Base-by-base conservation (phyloP, 2,329 filamentous ascomycete genomes). In the Decorospora gaudefroyi region DNA sequence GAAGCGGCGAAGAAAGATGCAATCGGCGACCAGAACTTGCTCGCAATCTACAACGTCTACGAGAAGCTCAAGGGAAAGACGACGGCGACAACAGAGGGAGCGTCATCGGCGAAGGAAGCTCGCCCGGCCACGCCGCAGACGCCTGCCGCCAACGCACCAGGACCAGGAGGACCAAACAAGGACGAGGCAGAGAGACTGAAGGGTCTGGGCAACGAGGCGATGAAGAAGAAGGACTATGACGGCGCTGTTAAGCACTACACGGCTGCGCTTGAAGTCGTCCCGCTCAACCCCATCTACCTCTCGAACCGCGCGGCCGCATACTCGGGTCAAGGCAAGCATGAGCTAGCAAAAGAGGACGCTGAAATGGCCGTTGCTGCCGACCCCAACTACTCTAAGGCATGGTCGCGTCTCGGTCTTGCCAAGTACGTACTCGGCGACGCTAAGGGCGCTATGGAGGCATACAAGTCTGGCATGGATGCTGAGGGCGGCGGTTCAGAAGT, bases 291-390 rank as follows among this genome's bases (percentile, higher is more conserved):
- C 26, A 93, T 99, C 73, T 99, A 93, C 79, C 86, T 99, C 27
- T 96, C 90, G 53, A 99, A 99, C 82, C 90, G 93, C 57, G 93
- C 93, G 8, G 93, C 93, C 32, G 93, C 93, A 4, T 88, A 95
- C 79, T 90, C 86, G 18, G 92, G 90, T 15, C 84, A 84, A 51
- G 83, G 85, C 60, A 85, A 96, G 73, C 91, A 97, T 76, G 83
- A 86, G 51, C 85, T 87, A 51, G 93, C 93, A 9, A 85, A 83
- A 61, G 79, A 85, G 50, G 93, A 99, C 71, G 93, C 93, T 32
- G 92, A 97, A 76, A 82, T 93, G 55, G 93, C 93, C 42, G 88
- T 93, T 42, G 82, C 83, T 44, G 81, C 90, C 41, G 93, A 99
- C 71, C 90, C 93, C 9, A 85, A 84, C 69, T 99, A 97, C 78